Percentiles rank a stretch among this genome's conserved stretches.
phyloP scores from a whole-genome alignment of 176 grass and related monocot genomes.

The Bromus sterilis region DNA sequence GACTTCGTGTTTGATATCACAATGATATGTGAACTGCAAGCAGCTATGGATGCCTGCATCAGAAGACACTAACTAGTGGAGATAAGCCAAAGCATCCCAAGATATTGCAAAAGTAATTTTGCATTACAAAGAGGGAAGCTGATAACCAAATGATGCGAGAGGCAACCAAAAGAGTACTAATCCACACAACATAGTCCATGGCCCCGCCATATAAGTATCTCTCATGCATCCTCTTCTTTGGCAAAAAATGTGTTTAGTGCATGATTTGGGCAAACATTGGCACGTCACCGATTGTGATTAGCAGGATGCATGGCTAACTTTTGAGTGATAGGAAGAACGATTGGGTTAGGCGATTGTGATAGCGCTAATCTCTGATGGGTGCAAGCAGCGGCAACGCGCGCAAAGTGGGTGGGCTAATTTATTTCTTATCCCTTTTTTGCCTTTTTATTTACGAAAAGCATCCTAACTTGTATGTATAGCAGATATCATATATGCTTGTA shows the following conservation, averaged over 20 bases:
- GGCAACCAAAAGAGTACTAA: neutral
- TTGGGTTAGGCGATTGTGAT: neutral
- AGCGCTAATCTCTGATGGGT: neutral
- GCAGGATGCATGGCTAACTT: neutral
- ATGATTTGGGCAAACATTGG: neutral
- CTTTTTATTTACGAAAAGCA: neutral
- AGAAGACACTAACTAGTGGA: neutral
- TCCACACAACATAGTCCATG: neutral
- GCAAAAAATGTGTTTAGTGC: neutral
- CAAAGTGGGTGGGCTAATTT: neutral
- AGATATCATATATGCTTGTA: neutral
- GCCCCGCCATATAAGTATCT: neutral
- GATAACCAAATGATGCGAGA: neutral
- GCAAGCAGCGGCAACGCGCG: neutral
- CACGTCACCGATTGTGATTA: too few relatives aligned
- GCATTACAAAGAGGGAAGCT: neutral
- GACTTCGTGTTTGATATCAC: neutral
- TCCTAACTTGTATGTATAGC: neutral
- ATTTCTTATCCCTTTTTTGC: neutral
- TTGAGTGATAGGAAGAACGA: neutral
- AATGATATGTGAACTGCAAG: neutral
- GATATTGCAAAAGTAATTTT: neutral
- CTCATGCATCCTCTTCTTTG: neutral
- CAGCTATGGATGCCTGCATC: neutral
- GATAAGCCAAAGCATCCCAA: neutral